phyloP scores from a whole-genome alignment of 192 early-diverging fungal genomes.

The Linnemannia elongata region DNA sequence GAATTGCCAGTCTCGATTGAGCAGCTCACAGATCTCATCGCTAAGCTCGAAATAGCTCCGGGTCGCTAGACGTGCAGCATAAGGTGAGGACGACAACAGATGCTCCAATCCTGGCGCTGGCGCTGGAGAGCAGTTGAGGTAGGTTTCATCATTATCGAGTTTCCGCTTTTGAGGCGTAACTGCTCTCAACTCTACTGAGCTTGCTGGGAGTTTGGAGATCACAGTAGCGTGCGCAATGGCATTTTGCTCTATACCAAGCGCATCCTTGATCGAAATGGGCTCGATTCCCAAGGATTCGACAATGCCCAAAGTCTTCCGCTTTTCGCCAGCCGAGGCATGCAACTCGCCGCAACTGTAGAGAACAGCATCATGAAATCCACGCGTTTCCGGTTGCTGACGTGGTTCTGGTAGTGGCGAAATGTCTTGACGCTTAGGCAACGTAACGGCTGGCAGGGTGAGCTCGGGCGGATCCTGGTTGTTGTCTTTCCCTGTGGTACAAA shows the following conservation, averaged over 20 bases:
- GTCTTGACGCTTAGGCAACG: neutral
- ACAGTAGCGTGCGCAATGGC: conserved; percentile 12
- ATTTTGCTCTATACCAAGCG: conserved; percentile 19
- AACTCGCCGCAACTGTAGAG: conserved; percentile 19
- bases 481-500: no score
- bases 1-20: conserved; percentile 35
- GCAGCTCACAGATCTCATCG: conserved; percentile 30
- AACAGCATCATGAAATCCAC: conserved; percentile 8
- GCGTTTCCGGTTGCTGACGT: conserved; percentile 6
- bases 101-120: conserved; percentile 16
- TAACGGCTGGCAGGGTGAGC: conserved; percentile 3
- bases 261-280: conserved; percentile 15
- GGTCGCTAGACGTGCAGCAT: conserved; percentile 15
- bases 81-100: conserved; percentile 26
- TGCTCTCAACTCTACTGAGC: neutral
- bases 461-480: no score
- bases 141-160: neutral
- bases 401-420: neutral
- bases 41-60: conserved; percentile 20
- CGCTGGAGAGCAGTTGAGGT: conserved; percentile 21
- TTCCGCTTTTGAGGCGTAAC: conserved; percentile 15
- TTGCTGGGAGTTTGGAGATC: neutral
- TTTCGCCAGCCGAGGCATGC: conserved; percentile 11
- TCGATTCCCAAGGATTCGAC: conserved; percentile 6
- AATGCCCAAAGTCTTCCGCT: conserved; percentile 16